Evolutionary conservation across 2,329 filamentous ascomycete species (phyloP).

Genomic region (Cordyceps fumosorosea): DNA sequence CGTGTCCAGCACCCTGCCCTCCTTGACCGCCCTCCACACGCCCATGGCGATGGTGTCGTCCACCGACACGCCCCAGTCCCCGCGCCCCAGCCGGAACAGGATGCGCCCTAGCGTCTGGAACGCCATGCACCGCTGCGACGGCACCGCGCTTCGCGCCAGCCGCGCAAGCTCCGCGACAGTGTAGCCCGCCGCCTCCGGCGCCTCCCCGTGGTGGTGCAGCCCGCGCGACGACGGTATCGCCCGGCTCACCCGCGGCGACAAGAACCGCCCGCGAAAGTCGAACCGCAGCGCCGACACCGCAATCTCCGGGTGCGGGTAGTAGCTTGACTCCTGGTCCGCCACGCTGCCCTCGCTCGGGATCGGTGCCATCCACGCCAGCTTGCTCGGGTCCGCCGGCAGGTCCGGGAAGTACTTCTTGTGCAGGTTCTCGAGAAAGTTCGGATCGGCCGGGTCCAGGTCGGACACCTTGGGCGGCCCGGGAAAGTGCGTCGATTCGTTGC

Average conservation of each 20-base stretch:
- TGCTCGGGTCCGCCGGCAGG: constrained; percentile 75
- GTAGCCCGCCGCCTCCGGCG: constrained; percentile 90
- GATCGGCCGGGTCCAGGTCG: constrained; percentile 75
- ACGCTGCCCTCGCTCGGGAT: constrained; percentile 56
- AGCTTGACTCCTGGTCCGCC: constrained; percentile 65
- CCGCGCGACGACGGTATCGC: constrained; percentile 70
- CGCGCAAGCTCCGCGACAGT: constrained; percentile 81
- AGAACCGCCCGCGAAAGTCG: constrained; percentile 73
- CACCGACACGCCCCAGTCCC: constrained; percentile 55
- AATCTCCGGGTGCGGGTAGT: constrained; percentile 73
- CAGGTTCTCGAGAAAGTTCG: constrained; percentile 75
- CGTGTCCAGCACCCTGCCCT: constrained; percentile 69
- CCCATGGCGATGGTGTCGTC: constrained; percentile 63
- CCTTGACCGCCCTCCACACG: constrained; percentile 74
- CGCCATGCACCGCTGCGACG: constrained; percentile 82
- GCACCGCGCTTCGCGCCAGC: constrained; percentile 72
- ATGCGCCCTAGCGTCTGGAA: constrained; percentile 87
- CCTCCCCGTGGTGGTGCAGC: constrained; percentile 87
- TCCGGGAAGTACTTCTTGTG: constrained; percentile 92
- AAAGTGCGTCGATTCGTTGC: constrained; percentile 51
- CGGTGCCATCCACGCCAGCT: constrained; percentile 85
- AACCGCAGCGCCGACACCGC: constrained; percentile 76
- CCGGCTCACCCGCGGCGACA: constrained; percentile 70
- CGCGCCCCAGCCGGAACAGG: constrained; percentile 73
- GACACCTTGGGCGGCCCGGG: constrained; percentile 49